Percentiles rank a stretch among this genome's conserved stretches.
Evolutionary conservation across 345 rosid species (phyloP).

Genomic region (Xanthoceras sorbifolium): DNA sequence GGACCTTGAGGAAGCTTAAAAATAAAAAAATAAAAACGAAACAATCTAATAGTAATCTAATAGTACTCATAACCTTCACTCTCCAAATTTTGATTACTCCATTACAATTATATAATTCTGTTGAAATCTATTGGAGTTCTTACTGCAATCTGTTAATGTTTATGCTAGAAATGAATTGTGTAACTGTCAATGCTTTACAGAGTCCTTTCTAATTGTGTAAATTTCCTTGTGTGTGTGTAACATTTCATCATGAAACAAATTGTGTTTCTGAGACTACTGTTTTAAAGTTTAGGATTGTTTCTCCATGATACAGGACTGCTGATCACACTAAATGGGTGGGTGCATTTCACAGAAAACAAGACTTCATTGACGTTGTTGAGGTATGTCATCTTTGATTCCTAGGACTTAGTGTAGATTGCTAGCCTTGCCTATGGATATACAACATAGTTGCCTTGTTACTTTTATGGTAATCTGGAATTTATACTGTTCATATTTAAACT

Average conservation of each 20-base stretch:
- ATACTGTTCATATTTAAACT: too few species aligned
- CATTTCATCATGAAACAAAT: background rate
- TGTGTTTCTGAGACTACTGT: background rate
- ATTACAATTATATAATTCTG: too few species aligned
- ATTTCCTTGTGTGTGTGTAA: background rate
- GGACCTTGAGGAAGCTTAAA: too few species aligned
- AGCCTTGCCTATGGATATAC: background rate
- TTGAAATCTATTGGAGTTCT: too few species aligned
- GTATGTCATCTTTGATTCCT: slow-evolving; percentile 29
- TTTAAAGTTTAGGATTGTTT: slow-evolving; percentile 7
- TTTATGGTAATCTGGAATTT: background rate
- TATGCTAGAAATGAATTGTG: too few species aligned
- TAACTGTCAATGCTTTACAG: too few species aligned
- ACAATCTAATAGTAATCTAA: too few species aligned
- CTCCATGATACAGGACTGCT: slow-evolving; percentile 58
- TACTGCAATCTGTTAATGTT: too few species aligned
- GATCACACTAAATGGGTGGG: slow-evolving; percentile 97
- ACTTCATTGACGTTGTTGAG: slow-evolving; percentile 92
- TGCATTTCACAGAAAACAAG: slow-evolving; percentile 75
- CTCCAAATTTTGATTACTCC: too few species aligned
- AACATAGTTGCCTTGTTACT: background rate
- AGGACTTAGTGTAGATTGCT: background rate
- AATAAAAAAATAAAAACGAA: too few species aligned
- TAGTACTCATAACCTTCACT: too few species aligned
- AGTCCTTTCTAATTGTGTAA: background rate